Percentiles rank a stretch among this genome's conserved stretches.
Conservation (phyloP, 2,329 filamentous ascomycete genomes). For the Tolypocladium nubicola region DNA sequence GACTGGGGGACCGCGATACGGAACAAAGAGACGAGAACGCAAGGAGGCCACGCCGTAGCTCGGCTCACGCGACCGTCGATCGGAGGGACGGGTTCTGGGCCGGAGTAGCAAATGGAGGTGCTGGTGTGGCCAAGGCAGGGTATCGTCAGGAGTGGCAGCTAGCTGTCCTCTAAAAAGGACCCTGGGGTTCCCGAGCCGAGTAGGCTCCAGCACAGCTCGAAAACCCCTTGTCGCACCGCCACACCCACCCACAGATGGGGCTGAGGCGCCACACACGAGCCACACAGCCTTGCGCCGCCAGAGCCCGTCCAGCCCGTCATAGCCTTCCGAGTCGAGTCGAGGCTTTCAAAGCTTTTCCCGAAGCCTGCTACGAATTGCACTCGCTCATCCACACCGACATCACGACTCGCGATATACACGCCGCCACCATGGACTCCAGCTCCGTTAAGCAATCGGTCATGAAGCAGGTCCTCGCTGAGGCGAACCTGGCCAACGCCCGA, state of each 20-base stretch:
- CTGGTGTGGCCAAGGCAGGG: background rate
- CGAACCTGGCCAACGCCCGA: constrained; percentile 57
- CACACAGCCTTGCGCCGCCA: constrained; percentile 17
- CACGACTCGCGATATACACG: constrained; percentile 9
- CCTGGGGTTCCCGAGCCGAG: background rate
- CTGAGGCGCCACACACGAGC: constrained; percentile 2
- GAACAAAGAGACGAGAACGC: background rate
- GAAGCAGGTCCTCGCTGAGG: constrained; percentile 52
- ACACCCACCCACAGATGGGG: constrained; percentile 7
- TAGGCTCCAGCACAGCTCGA: background rate
- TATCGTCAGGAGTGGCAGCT: constrained; percentile 1
- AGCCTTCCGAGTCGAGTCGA: background rate
- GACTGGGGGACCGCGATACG: background rate
- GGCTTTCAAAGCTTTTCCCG: background rate
- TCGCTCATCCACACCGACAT: constrained; percentile 5
- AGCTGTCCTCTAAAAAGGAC: constrained; percentile 11
- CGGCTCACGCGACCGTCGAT: background rate
- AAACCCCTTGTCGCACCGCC: constrained; percentile 2
- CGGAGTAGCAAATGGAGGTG: background rate
- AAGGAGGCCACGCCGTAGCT: background rate
- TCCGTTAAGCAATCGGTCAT: constrained; percentile 51
- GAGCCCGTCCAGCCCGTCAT: background rate
- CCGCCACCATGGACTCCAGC: constrained; percentile 44
- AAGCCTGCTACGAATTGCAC: background rate
- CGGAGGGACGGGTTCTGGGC: background rate